These are phyloP conservation scores for Hypocreales sp. DNA, from an alignment of 2,329 filamentous ascomycete genomes.

Conservation along the genomic window DNA sequence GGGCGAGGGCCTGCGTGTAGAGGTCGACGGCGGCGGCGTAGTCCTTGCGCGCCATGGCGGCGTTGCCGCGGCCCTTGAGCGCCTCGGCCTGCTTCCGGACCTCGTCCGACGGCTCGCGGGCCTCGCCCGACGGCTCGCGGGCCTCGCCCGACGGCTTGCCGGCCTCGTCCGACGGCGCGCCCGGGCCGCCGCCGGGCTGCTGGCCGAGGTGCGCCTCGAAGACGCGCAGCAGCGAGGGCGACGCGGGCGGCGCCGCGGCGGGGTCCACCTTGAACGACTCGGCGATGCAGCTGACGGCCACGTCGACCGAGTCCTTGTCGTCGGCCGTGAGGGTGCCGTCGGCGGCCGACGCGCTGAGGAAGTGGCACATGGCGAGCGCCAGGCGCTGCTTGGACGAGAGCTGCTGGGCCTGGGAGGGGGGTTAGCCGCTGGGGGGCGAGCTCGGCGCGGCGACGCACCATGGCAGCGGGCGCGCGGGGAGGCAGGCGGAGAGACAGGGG, in stretches of 20 bases:
- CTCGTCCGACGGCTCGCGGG: slow-evolving; percentile 25
- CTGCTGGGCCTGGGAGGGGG: neutral
- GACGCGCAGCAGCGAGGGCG: slow-evolving; percentile 56
- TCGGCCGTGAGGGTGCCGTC: slow-evolving; percentile 82
- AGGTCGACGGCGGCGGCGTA: slow-evolving; percentile 68
- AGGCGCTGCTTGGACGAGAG: slow-evolving; percentile 58
- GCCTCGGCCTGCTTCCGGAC: slow-evolving; percentile 71
- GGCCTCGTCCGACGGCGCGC: neutral
- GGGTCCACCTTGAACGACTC: slow-evolving; percentile 93
- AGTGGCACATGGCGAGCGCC: slow-evolving; percentile 93
- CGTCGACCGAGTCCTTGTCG: slow-evolving; percentile 85
- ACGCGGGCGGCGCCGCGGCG: slow-evolving; percentile 52
- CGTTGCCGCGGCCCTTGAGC: slow-evolving; percentile 83
- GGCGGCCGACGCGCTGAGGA: slow-evolving; percentile 66
- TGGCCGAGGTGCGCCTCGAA: too few species aligned
- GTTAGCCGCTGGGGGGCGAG: slow-evolving; percentile 19
- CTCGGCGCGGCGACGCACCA: neutral
- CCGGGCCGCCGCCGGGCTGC: too few species aligned
- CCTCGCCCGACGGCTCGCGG: too few species aligned
- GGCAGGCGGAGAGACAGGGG: too few species aligned
- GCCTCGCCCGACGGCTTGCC: too few species aligned
- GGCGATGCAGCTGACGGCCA: slow-evolving; percentile 85
- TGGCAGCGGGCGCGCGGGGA: too few species aligned
- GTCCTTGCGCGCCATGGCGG: slow-evolving; percentile 89
- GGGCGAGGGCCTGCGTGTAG: slow-evolving; percentile 73